Base-by-base conservation (phyloP, 768 basidiomycete species). In the Steccherinum ochraceum region DNA sequence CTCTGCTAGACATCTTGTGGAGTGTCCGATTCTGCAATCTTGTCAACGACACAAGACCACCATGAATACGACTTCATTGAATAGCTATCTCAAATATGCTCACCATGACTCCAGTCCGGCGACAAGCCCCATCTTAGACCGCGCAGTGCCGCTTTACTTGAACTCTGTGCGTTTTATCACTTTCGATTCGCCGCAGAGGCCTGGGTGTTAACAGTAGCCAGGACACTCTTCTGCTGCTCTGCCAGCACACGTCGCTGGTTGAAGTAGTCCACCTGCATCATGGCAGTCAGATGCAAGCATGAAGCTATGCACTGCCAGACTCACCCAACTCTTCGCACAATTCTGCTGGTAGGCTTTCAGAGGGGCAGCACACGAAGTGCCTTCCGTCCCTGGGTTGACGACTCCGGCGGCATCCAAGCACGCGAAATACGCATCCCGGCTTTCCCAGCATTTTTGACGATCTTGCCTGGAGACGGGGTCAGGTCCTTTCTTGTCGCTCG, bases 261-360 rank as follows among this genome's bases (percentile, higher is more conserved):
- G 62, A 97, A 96, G 66, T 97, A 95, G 23, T 89, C 89, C 59
- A 97, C 85, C 94, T 97, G 58, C 26, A 39, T 23, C 24, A 4
- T 45, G 40, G 24, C 3, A 41, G 43, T 18, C 43, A 43, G 26
- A 43, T 40, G 26, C 26, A 56, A 49, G 49, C 45, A 19, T 44
- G 11, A 11, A 20, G 19, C 2, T 48, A 19, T 39, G 16, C 23
- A 30, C 26, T 20, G 23, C 43, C 3, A 46, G 18, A 75, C 84
- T 51, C 65, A 92, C 93, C 92, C 92, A 95, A 67, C 92, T 93
- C 67, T 81, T 84, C 2, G 89, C 90, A 63, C 93, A 95, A 57
- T 76, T 81, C 52, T 69, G 67, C 49, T 88, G 80, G 67, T 94
- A 97, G 3, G 48, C 59, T 27, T 67, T 69, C 55, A 76, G 79